These are phyloP conservation scores for Kodamaea anthophila DNA, from an alignment of 1,139 yeast genomes.

Conservation along the genomic window DNA sequence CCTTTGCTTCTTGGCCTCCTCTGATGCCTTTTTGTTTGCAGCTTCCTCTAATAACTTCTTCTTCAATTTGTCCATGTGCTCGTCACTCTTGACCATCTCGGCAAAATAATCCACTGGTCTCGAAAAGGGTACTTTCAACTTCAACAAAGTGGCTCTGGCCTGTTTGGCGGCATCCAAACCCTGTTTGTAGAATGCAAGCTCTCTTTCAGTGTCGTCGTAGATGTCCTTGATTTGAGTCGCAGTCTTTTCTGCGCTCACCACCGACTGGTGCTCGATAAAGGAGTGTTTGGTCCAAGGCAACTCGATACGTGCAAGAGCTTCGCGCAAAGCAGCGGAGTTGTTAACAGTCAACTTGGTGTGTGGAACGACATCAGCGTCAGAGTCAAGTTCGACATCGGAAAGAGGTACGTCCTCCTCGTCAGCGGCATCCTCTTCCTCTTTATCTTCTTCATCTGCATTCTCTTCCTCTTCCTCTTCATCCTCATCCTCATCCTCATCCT, in stretches of 20 bases:
- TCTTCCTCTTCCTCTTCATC: conserved; percentile 36
- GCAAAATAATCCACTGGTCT: conserved; percentile 97
- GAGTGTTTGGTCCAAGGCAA: conserved; percentile 67
- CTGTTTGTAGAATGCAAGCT: conserved; percentile 66
- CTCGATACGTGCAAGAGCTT: conserved; percentile 59
- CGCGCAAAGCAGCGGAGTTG: conserved; percentile 64
- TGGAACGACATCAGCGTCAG: conserved; percentile 86
- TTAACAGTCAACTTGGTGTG: conserved; percentile 80
- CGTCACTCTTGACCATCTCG: conserved; percentile 97
- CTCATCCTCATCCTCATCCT: conserved; percentile 35
- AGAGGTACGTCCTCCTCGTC: conserved; percentile 60
- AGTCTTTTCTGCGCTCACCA: conserved; percentile 54
- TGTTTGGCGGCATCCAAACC: conserved; percentile 77
- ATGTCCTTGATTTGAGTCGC: conserved; percentile 75
- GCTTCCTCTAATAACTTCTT: conserved; percentile 78
- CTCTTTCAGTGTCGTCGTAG: conserved; percentile 86
- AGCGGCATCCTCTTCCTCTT: conserved; percentile 35
- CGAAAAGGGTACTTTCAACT: conserved; percentile 76
- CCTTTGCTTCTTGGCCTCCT: conserved; percentile 92
- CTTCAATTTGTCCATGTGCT: conserved; percentile 94
- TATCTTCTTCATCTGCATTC: conserved; percentile 37
- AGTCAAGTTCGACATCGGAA: conserved; percentile 75
- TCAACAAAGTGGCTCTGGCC: conserved; percentile 61
- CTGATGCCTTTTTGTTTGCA: conserved; percentile 83
- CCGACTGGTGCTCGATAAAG: conserved; percentile 78